Percentiles rank a stretch among this genome's conserved stretches.
These are phyloP conservation scores for Fomitopsis pulvina DNA, from an alignment of 768 basidiomycete species.

Conservation along the genomic window DNA sequence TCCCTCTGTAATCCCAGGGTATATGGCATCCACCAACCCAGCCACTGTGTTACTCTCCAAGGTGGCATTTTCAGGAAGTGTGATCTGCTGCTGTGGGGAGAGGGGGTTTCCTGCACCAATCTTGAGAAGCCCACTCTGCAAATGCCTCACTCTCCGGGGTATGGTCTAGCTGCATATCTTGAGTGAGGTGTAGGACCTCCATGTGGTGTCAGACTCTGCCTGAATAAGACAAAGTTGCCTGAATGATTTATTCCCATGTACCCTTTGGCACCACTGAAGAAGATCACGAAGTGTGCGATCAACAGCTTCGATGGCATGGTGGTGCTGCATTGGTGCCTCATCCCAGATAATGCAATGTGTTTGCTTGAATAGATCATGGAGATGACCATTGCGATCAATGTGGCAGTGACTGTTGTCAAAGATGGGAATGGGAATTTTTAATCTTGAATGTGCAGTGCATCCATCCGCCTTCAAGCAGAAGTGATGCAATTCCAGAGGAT, in stretches of 20 bases:
- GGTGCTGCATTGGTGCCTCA: conserved; percentile 34
- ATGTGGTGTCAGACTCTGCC: conserved; percentile 17
- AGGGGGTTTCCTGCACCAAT: conserved; percentile 9
- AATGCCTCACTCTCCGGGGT: not conserved
- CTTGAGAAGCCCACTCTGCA: conserved; percentile 13
- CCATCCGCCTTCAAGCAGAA: conserved; percentile 35
- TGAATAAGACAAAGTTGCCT: conserved; percentile 39
- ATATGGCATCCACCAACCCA: conserved; percentile 1
- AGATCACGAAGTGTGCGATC: conserved; percentile 33
- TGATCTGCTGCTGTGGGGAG: not conserved
- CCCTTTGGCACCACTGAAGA: no score
- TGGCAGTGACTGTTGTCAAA: conserved; percentile 25
- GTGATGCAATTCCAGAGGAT: conserved; percentile 43
- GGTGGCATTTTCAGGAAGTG: not conserved
- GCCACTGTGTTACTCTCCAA: not conserved
- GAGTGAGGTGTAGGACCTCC: not conserved
- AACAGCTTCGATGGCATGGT: conserved; percentile 32
- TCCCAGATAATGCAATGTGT: conserved; percentile 38
- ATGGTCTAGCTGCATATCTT: conserved; percentile 1
- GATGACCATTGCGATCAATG: conserved; percentile 23
- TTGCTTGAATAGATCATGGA: conserved; percentile 26
- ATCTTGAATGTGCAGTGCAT: conserved; percentile 43
- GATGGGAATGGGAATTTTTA: conserved; percentile 39
- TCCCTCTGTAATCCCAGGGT: not conserved
- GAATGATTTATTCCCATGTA: conserved; percentile 30